Evolutionary conservation across 2,329 filamentous ascomycete species (phyloP).

Genomic region (Delphinella strobiligena): DNA sequence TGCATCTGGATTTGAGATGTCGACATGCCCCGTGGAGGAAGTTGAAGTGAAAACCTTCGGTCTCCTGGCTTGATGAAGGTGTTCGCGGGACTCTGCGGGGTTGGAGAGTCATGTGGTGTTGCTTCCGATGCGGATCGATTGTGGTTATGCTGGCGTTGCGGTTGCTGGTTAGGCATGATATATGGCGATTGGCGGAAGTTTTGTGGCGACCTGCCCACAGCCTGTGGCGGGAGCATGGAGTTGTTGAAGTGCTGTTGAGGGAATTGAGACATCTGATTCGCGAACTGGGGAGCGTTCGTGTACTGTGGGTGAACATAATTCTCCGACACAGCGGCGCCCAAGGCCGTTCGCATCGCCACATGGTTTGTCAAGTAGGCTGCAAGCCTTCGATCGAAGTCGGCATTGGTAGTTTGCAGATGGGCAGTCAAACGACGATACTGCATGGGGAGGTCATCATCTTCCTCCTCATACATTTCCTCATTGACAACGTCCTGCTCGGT

Average conservation of each 20-base stretch:
- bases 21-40: too few relatives aligned
- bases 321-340: constrained; percentile 32
- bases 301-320: constrained; percentile 27
- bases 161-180: constrained; percentile 19
- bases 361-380: constrained; percentile 47
- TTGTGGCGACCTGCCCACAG: constrained; percentile 12
- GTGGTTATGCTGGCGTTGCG: constrained; percentile 23
- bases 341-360: constrained; percentile 41
- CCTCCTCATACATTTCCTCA: constrained; percentile 94
- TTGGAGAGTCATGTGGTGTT: constrained; percentile 23
- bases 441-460: constrained; percentile 67
- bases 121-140: constrained; percentile 34
- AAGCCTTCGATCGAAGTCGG: constrained; percentile 50
- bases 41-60: constrained; percentile 33
- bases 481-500: constrained; percentile 77
- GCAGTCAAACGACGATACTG: constrained; percentile 53
- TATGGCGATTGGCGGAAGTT: constrained; percentile 32
- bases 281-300: constrained; percentile 26
- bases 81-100: constrained; percentile 9
- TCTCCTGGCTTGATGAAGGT: constrained; percentile 14
- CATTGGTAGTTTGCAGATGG: constrained; percentile 48
- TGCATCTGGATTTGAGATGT: constrained; percentile 11
- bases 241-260: constrained; percentile 14
- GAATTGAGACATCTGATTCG: constrained; percentile 22
- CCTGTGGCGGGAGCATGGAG: constrained; percentile 17